Evolutionary conservation across 306 rosid genomes (phyloP).

Genomic region (Albizia julibrissin): DNA sequence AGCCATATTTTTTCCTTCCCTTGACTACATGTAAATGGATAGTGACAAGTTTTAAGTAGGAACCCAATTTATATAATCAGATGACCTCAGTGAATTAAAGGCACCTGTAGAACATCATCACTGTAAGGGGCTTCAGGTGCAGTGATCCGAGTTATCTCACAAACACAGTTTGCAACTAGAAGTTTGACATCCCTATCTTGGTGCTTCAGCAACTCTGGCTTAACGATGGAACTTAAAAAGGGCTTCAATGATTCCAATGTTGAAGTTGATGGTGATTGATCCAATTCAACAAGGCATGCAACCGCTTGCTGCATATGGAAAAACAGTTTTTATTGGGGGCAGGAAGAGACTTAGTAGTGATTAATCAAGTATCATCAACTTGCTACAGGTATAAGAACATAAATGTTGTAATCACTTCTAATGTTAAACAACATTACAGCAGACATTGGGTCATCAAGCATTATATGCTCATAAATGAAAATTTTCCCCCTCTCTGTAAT

Average conservation of each 20-base stretch:
- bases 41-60: not conserved
- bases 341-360: slow-evolving; percentile 4
- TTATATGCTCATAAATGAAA: slow-evolving; percentile 12
- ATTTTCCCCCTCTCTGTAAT: not conserved
- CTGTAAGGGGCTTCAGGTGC: slow-evolving; percentile 98
- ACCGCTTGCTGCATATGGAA: slow-evolving; percentile 82
- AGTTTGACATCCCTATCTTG: slow-evolving; percentile 96
- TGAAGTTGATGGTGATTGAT: slow-evolving; percentile 82
- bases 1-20: not conserved
- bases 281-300: slow-evolving; percentile 82
- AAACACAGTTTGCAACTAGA: slow-evolving; percentile 89
- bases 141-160: slow-evolving; percentile 97
- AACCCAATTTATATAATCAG: slow-evolving; percentile 27
- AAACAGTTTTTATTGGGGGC: slow-evolving; percentile 21
- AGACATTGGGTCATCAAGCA: slow-evolving; percentile 26
- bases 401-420: not conserved
- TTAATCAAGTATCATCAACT: slow-evolving; percentile 29
- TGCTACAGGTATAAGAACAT: slow-evolving; percentile 3
- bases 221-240: slow-evolving; percentile 72
- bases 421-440: not conserved
- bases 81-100: slow-evolving; percentile 23
- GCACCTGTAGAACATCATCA: slow-evolving; percentile 89
- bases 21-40: not conserved
- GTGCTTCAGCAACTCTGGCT: slow-evolving; percentile 88
- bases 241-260: slow-evolving; percentile 84